Evolutionary conservation across 2,329 filamentous ascomycete species (phyloP), one percentile per base, ranked within the genome.

Genomic region (Exserohilum rostratum): DNA sequence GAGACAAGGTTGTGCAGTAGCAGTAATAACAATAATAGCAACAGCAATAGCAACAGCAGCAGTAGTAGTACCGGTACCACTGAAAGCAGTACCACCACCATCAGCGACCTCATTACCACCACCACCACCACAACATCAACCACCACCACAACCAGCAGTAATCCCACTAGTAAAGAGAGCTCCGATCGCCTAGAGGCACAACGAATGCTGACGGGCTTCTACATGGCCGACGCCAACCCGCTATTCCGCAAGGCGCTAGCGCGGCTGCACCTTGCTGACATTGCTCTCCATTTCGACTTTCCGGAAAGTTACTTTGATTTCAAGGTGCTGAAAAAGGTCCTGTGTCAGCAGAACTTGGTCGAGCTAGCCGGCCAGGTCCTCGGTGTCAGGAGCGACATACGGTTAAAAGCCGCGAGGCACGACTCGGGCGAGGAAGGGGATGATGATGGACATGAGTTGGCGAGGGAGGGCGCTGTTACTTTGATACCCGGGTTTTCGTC

Each of bases 361-460:
- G 50, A 68, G 25, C 37, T 73, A 18, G 68, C 67, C 1, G 66
- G 69, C 7, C 69, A 71, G 48, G 66, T 71, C 17, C 44, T 72
- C 37, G 63, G 69, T 44, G 67, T 62, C 25, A 64, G 68, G 51
- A 68, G 58, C 22, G 67, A 72, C 48, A 58, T 68, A 6, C 53
- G 61, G 47, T 58, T 72, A 31, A 61, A 61, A 29, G 58, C 55
- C 2, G 54, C 67, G 22, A 58, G 60, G 4, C 54, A 9, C 25
- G 39, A 42, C 1, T 20, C 5, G 3, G 25, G 29, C 25, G 39
- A 43, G 9, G 22, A 25, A 4, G 22, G 7, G 4, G 22, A 67
- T 20, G 65, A 66, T 25, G 58, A 46, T 11, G 37, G 47, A 4
- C 47, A 48, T 5, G 56, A 60, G n/a, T 33, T 46, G 20, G 35